Conservation (phyloP, 1,284 basidiomycete species). For the Trametes sp. region DNA sequence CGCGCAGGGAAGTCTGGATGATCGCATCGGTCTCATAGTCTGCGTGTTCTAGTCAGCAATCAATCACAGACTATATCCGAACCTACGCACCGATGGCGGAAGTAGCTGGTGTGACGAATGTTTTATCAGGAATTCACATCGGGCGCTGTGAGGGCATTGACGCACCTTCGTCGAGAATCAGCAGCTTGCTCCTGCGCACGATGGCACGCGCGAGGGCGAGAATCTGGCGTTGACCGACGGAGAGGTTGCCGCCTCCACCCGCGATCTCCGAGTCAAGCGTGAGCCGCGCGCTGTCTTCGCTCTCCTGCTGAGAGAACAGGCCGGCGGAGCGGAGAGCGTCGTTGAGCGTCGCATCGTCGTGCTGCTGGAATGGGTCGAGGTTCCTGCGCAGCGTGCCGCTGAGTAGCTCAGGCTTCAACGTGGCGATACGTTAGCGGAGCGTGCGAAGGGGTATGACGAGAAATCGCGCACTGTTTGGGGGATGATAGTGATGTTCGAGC, state of each 20-base stretch:
- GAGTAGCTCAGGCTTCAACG: constrained; percentile 48
- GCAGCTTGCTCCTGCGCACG: constrained; percentile 44
- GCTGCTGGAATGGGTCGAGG: constrained; percentile 57
- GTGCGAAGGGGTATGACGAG: not conserved
- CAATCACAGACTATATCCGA: not conserved
- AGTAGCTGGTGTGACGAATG: constrained; percentile 45
- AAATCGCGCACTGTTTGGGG: constrained; percentile 47
- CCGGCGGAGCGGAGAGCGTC: constrained; percentile 43
- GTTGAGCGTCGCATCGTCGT: constrained; percentile 54
- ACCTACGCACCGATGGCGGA: constrained; percentile 58
- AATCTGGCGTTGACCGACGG: constrained; percentile 43
- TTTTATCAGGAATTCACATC: too few relatives aligned
- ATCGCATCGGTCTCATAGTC: constrained; percentile 35
- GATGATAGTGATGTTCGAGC: constrained; percentile 58
- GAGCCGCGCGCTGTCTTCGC: constrained; percentile 39
- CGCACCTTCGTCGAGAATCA: constrained; percentile 46
- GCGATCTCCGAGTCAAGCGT: constrained; percentile 46
- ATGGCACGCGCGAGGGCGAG: constrained; percentile 46
- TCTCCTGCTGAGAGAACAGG: constrained; percentile 41
- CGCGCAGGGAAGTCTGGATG: constrained; percentile 55
- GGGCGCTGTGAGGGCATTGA: too few relatives aligned
- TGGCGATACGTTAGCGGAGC: too few relatives aligned
- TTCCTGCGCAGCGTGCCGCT: constrained; percentile 46
- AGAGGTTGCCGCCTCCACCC: constrained; percentile 51
- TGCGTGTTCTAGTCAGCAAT: constrained; percentile 8